Conservation (phyloP, 805 yeast species). For the Saturnispora sanitii region DNA sequence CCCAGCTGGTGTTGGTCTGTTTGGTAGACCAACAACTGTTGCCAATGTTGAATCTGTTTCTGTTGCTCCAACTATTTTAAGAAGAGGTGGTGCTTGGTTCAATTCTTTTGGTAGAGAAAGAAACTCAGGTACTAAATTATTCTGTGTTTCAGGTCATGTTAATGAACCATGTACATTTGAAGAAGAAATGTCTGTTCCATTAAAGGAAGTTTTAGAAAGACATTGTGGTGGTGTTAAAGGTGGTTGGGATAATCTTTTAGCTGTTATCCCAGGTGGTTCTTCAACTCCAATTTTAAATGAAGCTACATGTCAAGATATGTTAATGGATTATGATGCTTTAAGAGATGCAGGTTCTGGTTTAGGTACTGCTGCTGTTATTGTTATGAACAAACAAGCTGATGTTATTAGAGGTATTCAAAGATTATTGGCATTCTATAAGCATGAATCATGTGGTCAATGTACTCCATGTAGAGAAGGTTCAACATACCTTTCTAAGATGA, state of each 20-base stretch:
- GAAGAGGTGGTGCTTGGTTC: constrained; percentile 88
- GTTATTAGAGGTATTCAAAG: constrained; percentile 80
- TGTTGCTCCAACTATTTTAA: constrained; percentile 80
- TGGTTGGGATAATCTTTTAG: constrained; percentile 86
- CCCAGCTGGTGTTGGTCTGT: constrained; percentile 89
- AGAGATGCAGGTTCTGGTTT: constrained; percentile 79
- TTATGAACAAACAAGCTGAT: constrained; percentile 80
- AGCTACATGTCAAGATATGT: constrained; percentile 51
- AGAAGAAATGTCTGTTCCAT: constrained; percentile 88
- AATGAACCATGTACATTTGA: constrained; percentile 90
- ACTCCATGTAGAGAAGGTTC: constrained; percentile 95
- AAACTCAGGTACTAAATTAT: constrained; percentile 74
- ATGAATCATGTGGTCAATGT: constrained; percentile 92
- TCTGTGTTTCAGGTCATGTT: constrained; percentile 83
- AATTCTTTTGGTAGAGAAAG: constrained; percentile 76
- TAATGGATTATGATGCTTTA: constrained; percentile 85
- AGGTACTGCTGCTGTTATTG: constrained; percentile 91
- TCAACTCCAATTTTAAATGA: constrained; percentile 78
- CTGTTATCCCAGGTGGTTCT: constrained; percentile 85
- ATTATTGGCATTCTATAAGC: constrained; percentile 75
- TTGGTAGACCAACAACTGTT: constrained; percentile 86
- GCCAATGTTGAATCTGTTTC: constrained; percentile 88
- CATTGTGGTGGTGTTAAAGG: constrained; percentile 90
- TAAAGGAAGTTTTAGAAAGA: constrained; percentile 70
- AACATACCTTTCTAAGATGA: constrained; percentile 72